Percentiles rank a stretch among this genome's conserved stretches.
phyloP scores from a whole-genome alignment of 305 asterid genomes.

The Fraxinus angustifolia region DNA sequence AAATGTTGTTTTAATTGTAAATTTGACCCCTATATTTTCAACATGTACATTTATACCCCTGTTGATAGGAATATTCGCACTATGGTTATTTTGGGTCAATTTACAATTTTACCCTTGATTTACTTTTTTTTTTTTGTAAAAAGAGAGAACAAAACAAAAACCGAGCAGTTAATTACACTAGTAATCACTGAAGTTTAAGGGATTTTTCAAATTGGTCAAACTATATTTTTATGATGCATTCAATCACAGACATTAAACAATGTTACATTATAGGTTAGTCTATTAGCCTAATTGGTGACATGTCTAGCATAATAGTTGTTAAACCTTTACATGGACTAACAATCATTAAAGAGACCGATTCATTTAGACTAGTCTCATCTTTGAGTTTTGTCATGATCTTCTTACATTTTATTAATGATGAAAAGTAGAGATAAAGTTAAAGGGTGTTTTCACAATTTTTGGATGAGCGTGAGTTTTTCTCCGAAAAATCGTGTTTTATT shows the following conservation, averaged over 20 bases:
- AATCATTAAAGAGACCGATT: not conserved
- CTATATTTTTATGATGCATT: not conserved
- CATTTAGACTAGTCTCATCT: not conserved
- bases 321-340: not conserved
- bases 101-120: not conserved
- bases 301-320: not conserved
- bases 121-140: not conserved
- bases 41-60: not conserved
- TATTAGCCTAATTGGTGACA: not conserved
- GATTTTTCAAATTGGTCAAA: not conserved
- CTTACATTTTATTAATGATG: not conserved
- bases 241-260: not conserved
- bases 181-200: not conserved
- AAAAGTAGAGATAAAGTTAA: not conserved
- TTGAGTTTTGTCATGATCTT: not conserved
- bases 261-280: not conserved
- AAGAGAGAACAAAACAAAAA: not conserved
- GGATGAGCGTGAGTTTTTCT: not conserved
- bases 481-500: not conserved
- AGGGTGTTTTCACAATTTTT: not conserved
- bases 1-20: not conserved
- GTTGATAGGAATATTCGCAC: not conserved
- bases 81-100: constrained; percentile 4
- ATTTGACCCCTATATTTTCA: not conserved
- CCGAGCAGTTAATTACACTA: not conserved